A percentile compares a stretch with the other conserved stretches of the same genome.
phyloP scores from a whole-genome alignment of 176 grass and related monocot genomes.

The Musa itinerans region DNA sequence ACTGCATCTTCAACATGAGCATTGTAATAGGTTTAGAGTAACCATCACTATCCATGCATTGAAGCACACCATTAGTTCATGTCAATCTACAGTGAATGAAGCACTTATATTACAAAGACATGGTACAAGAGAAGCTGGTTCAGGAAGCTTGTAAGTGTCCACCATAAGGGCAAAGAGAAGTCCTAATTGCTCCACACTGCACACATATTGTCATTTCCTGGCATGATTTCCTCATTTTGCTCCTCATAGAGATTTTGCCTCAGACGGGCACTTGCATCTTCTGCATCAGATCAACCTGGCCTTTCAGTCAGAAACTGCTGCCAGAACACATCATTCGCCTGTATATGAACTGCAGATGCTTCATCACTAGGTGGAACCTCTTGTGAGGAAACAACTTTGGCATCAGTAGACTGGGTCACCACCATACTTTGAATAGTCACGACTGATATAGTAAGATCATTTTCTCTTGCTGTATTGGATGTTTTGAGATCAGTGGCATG shows the following conservation, averaged over 20 bases:
- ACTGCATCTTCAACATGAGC: too few relatives aligned
- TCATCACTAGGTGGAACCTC: slow-evolving; percentile 21
- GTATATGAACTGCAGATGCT: background rate
- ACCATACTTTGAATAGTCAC: slow-evolving; percentile 19
- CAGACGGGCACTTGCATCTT: background rate
- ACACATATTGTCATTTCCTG: background rate
- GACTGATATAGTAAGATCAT: slow-evolving; percentile 8
- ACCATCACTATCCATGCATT: too few relatives aligned
- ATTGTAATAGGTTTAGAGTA: too few relatives aligned
- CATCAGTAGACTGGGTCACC: background rate
- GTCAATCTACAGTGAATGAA: background rate
- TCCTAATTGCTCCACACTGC: background rate
- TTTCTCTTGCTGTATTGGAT: background rate
- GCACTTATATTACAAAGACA: background rate
- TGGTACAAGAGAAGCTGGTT: background rate
- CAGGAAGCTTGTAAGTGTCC: background rate
- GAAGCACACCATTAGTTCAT: background rate
- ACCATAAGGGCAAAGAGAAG: background rate
- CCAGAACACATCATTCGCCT: slow-evolving; percentile 8
- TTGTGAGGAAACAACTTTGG: slow-evolving; percentile 3
- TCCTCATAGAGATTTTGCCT: background rate
- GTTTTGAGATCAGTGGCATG: background rate
- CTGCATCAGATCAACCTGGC: background rate
- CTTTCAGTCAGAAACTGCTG: slow-evolving; percentile 12
- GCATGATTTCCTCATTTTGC: background rate